Conservation (phyloP, 2,329 filamentous ascomycete species). For the Fusarium humuli region DNA sequence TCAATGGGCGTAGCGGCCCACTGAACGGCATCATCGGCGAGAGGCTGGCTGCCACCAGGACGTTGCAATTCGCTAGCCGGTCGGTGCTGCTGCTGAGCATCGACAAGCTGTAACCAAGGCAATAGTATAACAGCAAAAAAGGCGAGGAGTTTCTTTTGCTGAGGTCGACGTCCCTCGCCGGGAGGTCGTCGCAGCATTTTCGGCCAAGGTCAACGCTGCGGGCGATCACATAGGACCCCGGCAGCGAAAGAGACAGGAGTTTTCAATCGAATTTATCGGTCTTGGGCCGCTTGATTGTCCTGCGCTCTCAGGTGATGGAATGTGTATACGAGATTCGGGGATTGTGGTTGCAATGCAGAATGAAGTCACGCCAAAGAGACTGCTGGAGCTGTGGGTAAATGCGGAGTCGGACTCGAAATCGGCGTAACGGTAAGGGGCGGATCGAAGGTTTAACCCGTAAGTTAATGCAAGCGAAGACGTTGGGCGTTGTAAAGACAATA, state of each 20-base stretch:
- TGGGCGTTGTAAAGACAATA: conserved; percentile 1
- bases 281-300: not conserved
- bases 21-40: conserved; percentile 47
- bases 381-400: conserved; percentile 16
- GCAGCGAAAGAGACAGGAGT: not conserved
- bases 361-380: conserved; percentile 43
- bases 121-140: conserved; percentile 69
- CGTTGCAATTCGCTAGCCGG: conserved; percentile 41
- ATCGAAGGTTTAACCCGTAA: not conserved
- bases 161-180: conserved; percentile 65
- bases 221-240: conserved; percentile 45
- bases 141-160: conserved; percentile 61
- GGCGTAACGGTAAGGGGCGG: conserved; percentile 20
- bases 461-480: not conserved
- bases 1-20: conserved; percentile 50
- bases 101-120: conserved; percentile 66
- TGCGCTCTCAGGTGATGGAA: not conserved
- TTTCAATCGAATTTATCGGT: conserved; percentile 4
- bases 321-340: not conserved
- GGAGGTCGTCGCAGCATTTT: conserved; percentile 74
- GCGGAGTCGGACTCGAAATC: conserved; percentile 33
- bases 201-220: conserved; percentile 22
- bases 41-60: conserved; percentile 44
- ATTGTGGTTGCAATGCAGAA: conserved; percentile 33
- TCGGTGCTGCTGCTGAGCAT: conserved; percentile 73